phyloP scores from a whole-genome alignment of 352 stramenopile species.

The Pseudoperonospora humuli region DNA sequence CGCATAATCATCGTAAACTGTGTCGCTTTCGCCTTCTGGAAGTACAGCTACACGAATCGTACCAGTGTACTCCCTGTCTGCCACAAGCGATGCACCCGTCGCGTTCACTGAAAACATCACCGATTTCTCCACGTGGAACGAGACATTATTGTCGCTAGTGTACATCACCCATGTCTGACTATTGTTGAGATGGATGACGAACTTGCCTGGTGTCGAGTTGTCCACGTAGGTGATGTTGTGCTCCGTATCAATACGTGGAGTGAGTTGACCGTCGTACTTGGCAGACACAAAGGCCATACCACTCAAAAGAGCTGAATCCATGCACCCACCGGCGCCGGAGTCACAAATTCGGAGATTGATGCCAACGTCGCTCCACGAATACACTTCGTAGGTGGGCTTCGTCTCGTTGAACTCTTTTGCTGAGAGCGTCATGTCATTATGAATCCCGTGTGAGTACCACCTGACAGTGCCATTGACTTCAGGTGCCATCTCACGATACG shows the following conservation, averaged over 20 bases:
- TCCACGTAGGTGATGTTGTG: slow-evolving; percentile 43
- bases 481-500: slow-evolving; percentile 37
- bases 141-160: slow-evolving; percentile 29
- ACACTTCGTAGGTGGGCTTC: slow-evolving; percentile 50
- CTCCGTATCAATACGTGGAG: slow-evolving; percentile 38
- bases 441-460: slow-evolving; percentile 49
- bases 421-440: slow-evolving; percentile 65
- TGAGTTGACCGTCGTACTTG: slow-evolving; percentile 51
- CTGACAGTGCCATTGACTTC: slow-evolving; percentile 43
- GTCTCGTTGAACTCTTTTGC: slow-evolving; percentile 47
- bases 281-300: slow-evolving; percentile 70
- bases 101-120: slow-evolving; percentile 31
- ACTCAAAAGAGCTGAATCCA: slow-evolving; percentile 48
- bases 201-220: slow-evolving; percentile 36
- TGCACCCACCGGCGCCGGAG: slow-evolving; percentile 27
- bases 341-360: slow-evolving; percentile 49
- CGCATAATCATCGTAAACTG: slow-evolving; percentile 49
- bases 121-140: slow-evolving; percentile 32
- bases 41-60: slow-evolving; percentile 55
- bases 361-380: slow-evolving; percentile 56
- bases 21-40: slow-evolving; percentile 23
- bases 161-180: slow-evolving; percentile 75
- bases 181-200: slow-evolving; percentile 53
- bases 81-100: slow-evolving; percentile 32
- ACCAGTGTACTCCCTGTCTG: slow-evolving; percentile 31